Conservation (phyloP, 129 eudicot genomes). For the Flaveria brownii region DNA sequence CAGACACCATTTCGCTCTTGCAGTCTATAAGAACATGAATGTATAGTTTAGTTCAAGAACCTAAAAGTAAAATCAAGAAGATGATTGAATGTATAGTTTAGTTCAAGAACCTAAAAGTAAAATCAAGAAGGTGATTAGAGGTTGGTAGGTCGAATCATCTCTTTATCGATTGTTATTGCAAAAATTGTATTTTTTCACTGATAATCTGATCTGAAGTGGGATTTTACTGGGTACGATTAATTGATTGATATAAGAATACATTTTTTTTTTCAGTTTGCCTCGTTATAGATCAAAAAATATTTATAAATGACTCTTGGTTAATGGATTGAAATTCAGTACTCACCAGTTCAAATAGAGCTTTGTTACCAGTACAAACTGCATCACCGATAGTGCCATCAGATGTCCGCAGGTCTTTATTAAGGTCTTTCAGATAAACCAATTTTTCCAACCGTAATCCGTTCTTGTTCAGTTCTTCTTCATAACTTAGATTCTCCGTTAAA, state of each 20-base stretch:
- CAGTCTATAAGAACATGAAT: constrained; percentile 40
- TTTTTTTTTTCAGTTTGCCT: too few relatives aligned
- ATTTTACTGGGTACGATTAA: too few relatives aligned
- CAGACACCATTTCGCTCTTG: constrained; percentile 61
- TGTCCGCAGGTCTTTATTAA: constrained; percentile 9
- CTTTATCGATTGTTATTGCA: too few relatives aligned
- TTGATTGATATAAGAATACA: too few relatives aligned
- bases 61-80: background rate
- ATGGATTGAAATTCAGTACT: background rate
- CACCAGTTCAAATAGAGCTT: constrained; percentile 29
- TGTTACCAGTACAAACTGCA: background rate
- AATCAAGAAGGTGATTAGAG: background rate
- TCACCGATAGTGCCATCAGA: constrained; percentile 4
- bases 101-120: background rate
- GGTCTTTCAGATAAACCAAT: constrained; percentile 17
- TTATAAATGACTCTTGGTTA: background rate
- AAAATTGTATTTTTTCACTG: background rate
- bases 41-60: background rate
- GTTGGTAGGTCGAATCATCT: background rate
- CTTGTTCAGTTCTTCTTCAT: constrained; percentile 32
- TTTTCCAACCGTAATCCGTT: constrained; percentile 11
- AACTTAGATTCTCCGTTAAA: constrained; percentile 15
- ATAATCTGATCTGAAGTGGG: background rate
- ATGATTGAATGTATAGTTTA: background rate
- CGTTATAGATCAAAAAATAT: too few relatives aligned